These are phyloP conservation scores for Myriosclerotinia duriaeana DNA, from an alignment of 2,329 filamentous ascomycete species.

Conservation along the genomic window DNA sequence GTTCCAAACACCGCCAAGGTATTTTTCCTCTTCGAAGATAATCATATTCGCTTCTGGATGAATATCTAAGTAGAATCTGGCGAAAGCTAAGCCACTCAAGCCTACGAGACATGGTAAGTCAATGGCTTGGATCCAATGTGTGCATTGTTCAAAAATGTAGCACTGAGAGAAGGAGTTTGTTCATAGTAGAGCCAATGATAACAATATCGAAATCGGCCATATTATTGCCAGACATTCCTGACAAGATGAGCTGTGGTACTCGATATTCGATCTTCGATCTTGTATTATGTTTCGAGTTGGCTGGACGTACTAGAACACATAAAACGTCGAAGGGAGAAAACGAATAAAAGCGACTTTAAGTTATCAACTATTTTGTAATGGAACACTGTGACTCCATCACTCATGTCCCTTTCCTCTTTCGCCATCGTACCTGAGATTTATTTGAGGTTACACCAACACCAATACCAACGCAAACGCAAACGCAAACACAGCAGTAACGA, in stretches of 20 bases:
- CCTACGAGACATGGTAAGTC: not conserved
- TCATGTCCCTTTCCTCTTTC: not conserved
- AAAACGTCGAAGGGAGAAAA: not conserved
- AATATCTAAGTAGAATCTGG: constrained; percentile 28
- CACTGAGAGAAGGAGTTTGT: not conserved
- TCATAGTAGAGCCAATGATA: constrained; percentile 7
- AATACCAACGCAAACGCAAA: not conserved
- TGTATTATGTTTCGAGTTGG: not conserved
- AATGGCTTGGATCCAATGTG: not conserved
- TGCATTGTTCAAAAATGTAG: not conserved
- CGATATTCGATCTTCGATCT: not conserved
- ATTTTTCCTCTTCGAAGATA: constrained; percentile 26
- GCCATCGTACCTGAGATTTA: not conserved
- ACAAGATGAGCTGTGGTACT: not conserved
- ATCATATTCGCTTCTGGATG: constrained; percentile 24
- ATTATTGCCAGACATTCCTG: not conserved
- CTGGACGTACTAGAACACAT: not conserved
- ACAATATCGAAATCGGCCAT: not conserved
- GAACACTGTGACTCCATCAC: not conserved
- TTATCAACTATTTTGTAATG: not conserved
- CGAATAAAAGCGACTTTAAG: not conserved
- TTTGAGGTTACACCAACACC: not conserved
- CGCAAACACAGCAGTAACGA: constrained; percentile 1
- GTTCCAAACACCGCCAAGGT: constrained; percentile 24
- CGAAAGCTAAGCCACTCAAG: constrained; percentile 24